Evolutionary conservation across 2,329 filamentous ascomycete genomes (phyloP).

Genomic region (Fusarium luffae): DNA sequence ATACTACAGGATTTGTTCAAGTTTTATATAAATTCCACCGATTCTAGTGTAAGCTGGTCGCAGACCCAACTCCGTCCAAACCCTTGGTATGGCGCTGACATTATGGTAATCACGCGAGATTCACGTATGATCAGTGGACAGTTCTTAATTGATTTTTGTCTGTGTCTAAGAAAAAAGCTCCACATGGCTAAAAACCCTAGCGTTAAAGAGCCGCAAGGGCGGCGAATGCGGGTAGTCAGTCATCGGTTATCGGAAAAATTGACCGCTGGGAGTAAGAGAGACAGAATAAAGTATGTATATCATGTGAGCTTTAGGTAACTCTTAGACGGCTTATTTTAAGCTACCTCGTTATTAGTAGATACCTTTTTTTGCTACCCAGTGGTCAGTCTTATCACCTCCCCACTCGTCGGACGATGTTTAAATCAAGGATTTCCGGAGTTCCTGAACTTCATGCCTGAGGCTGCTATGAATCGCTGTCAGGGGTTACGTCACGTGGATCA

Average conservation of each 20-base stretch:
- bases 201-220: neutral
- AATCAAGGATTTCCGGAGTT: neutral
- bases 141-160: neutral
- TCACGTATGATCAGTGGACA: neutral
- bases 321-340: neutral
- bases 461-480: neutral
- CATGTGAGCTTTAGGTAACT: rapidly evolving
- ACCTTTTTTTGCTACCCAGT: neutral
- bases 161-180: neutral
- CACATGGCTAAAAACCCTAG: neutral
- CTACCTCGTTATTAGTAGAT: neutral
- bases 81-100: neutral
- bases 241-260: neutral
- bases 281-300: neutral
- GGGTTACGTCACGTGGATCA: too few species aligned
- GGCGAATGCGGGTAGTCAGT: neutral
- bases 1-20: neutral
- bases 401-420: neutral
- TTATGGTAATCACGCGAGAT: conserved; percentile 3
- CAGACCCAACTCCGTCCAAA: neutral
- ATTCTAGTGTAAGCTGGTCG: neutral
- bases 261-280: neutral
- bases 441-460: neutral
- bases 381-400: neutral
- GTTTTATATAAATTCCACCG: neutral